These are phyloP conservation scores for Colletotrichum cereale DNA, from an alignment of 2,329 filamentous ascomycete genomes.

Conservation along the genomic window DNA sequence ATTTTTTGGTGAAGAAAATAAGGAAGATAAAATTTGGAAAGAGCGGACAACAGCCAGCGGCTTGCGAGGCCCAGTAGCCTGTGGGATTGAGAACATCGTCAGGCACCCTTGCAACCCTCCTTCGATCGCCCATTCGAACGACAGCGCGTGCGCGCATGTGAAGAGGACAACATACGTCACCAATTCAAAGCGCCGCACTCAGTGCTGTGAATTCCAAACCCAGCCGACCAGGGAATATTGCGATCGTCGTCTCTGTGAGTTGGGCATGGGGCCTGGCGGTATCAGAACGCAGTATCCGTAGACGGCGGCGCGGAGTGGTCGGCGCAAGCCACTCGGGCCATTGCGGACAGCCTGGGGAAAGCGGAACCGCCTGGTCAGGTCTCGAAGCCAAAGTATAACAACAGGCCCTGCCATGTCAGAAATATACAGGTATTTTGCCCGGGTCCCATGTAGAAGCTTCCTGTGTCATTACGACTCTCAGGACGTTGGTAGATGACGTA, in stretches of 20 bases:
- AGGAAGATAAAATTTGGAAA: not conserved
- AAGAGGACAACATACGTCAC: slow-evolving; percentile 31
- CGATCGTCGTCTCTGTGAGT: slow-evolving; percentile 20
- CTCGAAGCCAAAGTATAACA: slow-evolving; percentile 7
- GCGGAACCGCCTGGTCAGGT: not conserved
- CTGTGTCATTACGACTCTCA: slow-evolving; percentile 21
- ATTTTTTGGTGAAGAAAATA: not conserved
- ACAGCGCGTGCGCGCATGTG: slow-evolving; percentile 32
- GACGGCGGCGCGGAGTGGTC: slow-evolving; percentile 1
- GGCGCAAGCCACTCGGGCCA: not conserved
- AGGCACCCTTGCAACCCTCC: not conserved
- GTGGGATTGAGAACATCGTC: not conserved
- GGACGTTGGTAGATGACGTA: slow-evolving; percentile 27
- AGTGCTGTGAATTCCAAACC: slow-evolving; percentile 24
- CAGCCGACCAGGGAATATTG: slow-evolving; percentile 17
- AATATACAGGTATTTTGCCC: slow-evolving; percentile 31
- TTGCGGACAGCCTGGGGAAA: slow-evolving; percentile 18
- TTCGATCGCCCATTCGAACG: slow-evolving; percentile 12
- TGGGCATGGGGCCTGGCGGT: slow-evolving; percentile 13
- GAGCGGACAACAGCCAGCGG: not conserved
- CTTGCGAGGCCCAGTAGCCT: not conserved
- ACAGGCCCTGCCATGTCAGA: slow-evolving; percentile 25
- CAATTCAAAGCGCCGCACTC: slow-evolving; percentile 27
- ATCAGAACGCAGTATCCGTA: not conserved
- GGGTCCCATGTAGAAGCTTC: slow-evolving; percentile 15